Conservation (phyloP, 306 rosid genomes). For the Cicer bijugum region DNA sequence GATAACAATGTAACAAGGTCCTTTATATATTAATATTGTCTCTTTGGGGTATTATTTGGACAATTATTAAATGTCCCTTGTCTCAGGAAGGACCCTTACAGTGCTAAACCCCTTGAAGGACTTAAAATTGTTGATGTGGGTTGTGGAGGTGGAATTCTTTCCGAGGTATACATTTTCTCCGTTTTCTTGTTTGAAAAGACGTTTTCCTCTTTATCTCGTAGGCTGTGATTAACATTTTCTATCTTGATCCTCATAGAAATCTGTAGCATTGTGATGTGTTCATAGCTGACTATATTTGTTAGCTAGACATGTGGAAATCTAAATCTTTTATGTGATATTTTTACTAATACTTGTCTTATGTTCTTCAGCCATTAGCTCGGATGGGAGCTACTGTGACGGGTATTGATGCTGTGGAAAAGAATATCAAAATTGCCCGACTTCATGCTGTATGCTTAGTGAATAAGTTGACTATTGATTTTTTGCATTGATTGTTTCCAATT, state of each 20-base stretch:
- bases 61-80: conserved; percentile 39
- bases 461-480: conserved; percentile 15
- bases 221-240: not conserved
- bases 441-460: conserved; percentile 76
- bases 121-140: conserved; percentile 89
- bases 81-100: conserved; percentile 79
- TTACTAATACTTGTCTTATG: conserved; percentile 32
- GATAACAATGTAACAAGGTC: not conserved
- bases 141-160: conserved; percentile 97
- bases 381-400: conserved; percentile 94
- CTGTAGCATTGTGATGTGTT: conserved; percentile 27
- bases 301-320: conserved; percentile 31
- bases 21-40: conserved; percentile 1
- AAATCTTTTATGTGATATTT: conserved; percentile 33
- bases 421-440: conserved; percentile 83
- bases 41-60: conserved; percentile 21
- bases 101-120: conserved; percentile 78
- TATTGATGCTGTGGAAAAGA: conserved; percentile 83
- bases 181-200: conserved; percentile 21
- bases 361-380: conserved; percentile 83
- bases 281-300: conserved; percentile 23
- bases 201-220: conserved; percentile 15
- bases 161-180: conserved; percentile 61
- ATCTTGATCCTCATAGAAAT: conserved; percentile 6
- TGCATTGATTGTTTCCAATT: conserved; percentile 9